These are phyloP conservation scores for Gigaspora rosea DNA, from an alignment of 192 early-diverging fungal species.

Conservation along the genomic window DNA sequence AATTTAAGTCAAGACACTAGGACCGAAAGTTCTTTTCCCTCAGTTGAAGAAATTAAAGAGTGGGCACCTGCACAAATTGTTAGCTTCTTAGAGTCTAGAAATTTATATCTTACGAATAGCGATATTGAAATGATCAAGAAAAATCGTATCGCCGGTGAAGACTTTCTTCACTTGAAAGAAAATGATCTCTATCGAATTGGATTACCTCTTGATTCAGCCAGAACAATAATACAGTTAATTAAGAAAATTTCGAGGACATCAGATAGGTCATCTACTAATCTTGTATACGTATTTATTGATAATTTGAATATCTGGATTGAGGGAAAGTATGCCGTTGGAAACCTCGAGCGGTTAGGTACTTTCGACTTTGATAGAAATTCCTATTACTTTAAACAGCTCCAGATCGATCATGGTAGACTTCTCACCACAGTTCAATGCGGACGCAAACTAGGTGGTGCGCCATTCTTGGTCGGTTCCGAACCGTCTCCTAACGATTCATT, in stretches of 20 bases:
- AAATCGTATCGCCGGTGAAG: neutral
- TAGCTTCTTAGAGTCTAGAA: constrained; percentile 6
- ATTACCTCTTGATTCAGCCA: neutral
- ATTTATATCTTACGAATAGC: neutral
- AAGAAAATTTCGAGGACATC: neutral
- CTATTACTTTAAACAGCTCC: neutral
- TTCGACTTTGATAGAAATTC: too few relatives aligned
- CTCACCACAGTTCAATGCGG: constrained; percentile 9
- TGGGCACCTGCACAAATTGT: neutral
- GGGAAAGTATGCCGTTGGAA: too few relatives aligned
- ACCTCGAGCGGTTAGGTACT: too few relatives aligned
- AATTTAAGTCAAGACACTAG: constrained; percentile 4
- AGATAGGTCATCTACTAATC: neutral
- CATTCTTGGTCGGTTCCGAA: neutral
- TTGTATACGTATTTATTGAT: constrained; percentile 15
- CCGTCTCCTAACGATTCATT: constrained; percentile 3
- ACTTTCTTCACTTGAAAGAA: neutral
- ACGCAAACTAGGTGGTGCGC: constrained; percentile 5
- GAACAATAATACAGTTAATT: neutral
- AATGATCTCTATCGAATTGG: constrained; percentile 5
- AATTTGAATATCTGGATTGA: constrained; percentile 8
- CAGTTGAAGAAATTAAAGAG: neutral
- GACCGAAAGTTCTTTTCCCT: neutral
- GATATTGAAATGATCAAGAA: constrained; percentile 10
- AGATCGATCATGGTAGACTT: constrained; percentile 13